Base-by-base conservation (phyloP, 2,329 filamentous ascomycete genomes). In the Cryoendolithus antarcticus region DNA sequence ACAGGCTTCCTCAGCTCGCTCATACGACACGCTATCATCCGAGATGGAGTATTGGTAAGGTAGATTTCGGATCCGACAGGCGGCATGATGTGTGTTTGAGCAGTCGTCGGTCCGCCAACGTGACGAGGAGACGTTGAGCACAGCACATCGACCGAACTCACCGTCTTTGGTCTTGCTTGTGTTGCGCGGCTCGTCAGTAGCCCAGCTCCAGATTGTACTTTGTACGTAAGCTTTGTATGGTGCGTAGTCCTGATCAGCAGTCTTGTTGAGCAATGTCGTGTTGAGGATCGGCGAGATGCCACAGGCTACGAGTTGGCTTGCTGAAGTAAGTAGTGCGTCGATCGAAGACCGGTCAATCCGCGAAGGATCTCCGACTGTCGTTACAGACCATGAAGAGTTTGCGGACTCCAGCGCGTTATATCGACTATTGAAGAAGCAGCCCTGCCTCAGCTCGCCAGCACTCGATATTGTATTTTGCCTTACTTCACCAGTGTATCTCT, bases 251-350 rank as follows among this genome's bases (percentile, higher is more conserved):
- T 56, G 48, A 42, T 69, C 63, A 6, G 75, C 74, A 7, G 72
- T 74, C 12, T 53, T 46, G 41, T 65, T 64, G 32, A 66, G 62
- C 2, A 80, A 60, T 1, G 74, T 74, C 13, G 54, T 51, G 50
- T 80, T 80, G 6, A 81, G 61, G 2, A 72, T 56, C 0, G 75
- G 68, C 1, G 74, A 75, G 31, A 80, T 67, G 10, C 77, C 78
- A 50, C 78, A 82, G 7, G 62, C 57, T 4, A 70, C 73, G 9
- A 70, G 52, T 35, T 63, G 66, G 9, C 49, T 43, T 11, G 62
- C 54, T 31, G 56, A 45, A 6, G 43, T 42, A 27, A 55, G 47
- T 39, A 61, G 50, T 5, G 51, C 46, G 8, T 35, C 32, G 11
- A 24, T 41, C 43, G 34, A 50, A 47, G 37, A 57, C 49, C 52